These are phyloP conservation scores for Cyathus striatus DNA, from an alignment of 768 basidiomycete species.

Conservation along the genomic window DNA sequence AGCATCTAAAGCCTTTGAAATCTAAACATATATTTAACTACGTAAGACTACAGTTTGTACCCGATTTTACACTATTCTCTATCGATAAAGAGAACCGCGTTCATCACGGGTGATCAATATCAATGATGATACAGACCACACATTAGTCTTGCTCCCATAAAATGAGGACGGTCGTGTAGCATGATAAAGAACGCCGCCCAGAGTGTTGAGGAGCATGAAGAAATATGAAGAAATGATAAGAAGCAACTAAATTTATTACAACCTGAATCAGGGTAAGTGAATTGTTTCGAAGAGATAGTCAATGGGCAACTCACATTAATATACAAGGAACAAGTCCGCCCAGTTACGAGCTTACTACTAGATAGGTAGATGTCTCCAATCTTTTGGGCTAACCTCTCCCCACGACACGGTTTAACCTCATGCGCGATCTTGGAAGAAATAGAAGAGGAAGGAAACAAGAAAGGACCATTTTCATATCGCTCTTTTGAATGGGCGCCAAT, in stretches of 20 bases:
- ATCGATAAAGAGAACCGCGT: too few relatives aligned
- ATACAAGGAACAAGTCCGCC: conserved; percentile 9
- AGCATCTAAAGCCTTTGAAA: too few relatives aligned
- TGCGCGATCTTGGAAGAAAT: not conserved
- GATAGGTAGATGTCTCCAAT: conserved; percentile 5
- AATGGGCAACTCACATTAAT: not conserved
- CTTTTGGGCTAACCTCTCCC: conserved; percentile 8
- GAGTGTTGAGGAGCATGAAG: conserved; percentile 90
- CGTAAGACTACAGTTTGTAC: too few relatives aligned
- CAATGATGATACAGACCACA: too few relatives aligned
- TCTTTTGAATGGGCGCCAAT: conserved; percentile 82
- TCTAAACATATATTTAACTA: too few relatives aligned
- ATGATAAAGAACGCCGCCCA: conserved; percentile 67
- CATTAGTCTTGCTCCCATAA: conserved; percentile 92
- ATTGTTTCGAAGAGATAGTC: not conserved
- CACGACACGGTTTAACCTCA: not conserved
- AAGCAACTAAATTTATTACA: not conserved
- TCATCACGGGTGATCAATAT: too few relatives aligned
- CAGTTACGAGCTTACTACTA: conserved; percentile 1
- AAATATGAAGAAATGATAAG: too few relatives aligned
- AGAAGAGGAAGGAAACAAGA: conserved; percentile 6
- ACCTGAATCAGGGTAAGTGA: not conserved
- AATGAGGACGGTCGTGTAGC: conserved; percentile 93
- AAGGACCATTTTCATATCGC: conserved; percentile 44
- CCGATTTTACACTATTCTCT: too few relatives aligned